phyloP scores from a whole-genome alignment of 2,329 filamentous ascomycete genomes.

The Arachnopeziza araneosa region DNA sequence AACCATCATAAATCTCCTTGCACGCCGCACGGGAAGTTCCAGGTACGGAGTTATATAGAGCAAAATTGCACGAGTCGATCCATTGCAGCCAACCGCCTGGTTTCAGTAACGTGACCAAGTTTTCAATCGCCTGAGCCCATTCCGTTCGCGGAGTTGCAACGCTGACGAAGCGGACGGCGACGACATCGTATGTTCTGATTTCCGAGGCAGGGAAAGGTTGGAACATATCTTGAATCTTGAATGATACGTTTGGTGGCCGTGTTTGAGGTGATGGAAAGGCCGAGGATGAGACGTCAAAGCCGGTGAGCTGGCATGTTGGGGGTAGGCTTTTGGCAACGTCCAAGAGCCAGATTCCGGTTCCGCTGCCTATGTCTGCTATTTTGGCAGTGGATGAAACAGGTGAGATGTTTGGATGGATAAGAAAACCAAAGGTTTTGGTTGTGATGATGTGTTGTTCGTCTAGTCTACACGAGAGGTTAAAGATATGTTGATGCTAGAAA shows the following conservation, averaged over 20 bases:
- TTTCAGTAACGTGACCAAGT: conserved; percentile 6
- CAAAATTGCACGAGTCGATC: conserved; percentile 15
- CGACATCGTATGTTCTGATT: conserved; percentile 23
- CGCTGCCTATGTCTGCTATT: conserved; percentile 42
- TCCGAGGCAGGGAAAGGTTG: conserved; percentile 19
- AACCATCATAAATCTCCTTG: conserved; percentile 9
- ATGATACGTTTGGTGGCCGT: conserved; percentile 18
- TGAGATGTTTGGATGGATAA: conserved; percentile 7
- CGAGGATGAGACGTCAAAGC: conserved; percentile 22
- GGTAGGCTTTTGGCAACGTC: conserved; percentile 6
- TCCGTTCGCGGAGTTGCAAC: conserved; percentile 14
- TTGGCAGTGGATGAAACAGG: conserved; percentile 30
- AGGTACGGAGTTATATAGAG: conserved; percentile 3
- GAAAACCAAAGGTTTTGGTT: conserved; percentile 7
- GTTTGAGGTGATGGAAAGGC: conserved; percentile 16
- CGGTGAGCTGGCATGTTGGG: conserved; percentile 11
- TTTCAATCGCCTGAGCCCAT: conserved; percentile 3
- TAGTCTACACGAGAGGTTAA: conserved; percentile 2
- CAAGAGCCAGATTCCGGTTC: conserved; percentile 50
- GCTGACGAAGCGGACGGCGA: conserved; percentile 25
- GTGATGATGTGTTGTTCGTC: conserved; percentile 10
- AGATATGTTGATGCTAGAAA: neutral
- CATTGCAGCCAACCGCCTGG: conserved; percentile 12
- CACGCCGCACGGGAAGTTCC: conserved; percentile 5
- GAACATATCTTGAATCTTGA: conserved; percentile 22